Base-by-base conservation (phyloP, 2,329 filamentous ascomycete genomes). In the Pseudogymnoascus sp. region DNA sequence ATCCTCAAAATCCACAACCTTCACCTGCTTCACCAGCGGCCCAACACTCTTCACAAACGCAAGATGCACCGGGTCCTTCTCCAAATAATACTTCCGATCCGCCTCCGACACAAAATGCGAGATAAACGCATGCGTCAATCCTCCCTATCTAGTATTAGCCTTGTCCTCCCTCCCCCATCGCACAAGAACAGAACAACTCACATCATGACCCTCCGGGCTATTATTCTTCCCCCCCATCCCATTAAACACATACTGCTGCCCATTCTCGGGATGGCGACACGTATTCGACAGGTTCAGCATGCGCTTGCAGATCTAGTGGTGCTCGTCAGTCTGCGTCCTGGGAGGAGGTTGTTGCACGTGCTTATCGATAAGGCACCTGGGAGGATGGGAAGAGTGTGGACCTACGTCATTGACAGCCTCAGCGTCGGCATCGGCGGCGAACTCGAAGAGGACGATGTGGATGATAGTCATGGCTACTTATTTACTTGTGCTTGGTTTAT, bases 371-470 rank as follows among this genome's bases (percentile, higher is more conserved):
- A 39, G 34, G 34, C 62, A 23, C 43, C 31, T 36, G n/a, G 23
- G 19, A 37, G 25, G 16, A 39, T 43, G 23, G 10, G 34, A 10
- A 14, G 21, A 8, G 25, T 23, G 37, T 43, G 54, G 16, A 75
- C 80, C 54, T 75, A 88, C 88, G 69, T 83, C 80, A 68, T 83
- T 77, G 6, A 89, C 77, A 34, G 82, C 77, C 14, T 80, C 79
- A 0, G 78, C 68, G 1, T 77, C 76, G 1, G 79, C 73, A 0
- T 77, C 76, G 0, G 82, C 73, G 71, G 87, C 86, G 78, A 89
- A 89, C 66, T 85, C 79, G 70, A 90, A 87, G 25, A 89, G 77
- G 2, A 90, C 87, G 61, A 90, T 81, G 72, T 90, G 88, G n/a
- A 84, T 78, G 68, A 90, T 79, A 0, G 84, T 72, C 86, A 89